Base-by-base conservation (phyloP, 1,139 yeast genomes). In the Yamadazyma spencermartinsiae region DNA sequence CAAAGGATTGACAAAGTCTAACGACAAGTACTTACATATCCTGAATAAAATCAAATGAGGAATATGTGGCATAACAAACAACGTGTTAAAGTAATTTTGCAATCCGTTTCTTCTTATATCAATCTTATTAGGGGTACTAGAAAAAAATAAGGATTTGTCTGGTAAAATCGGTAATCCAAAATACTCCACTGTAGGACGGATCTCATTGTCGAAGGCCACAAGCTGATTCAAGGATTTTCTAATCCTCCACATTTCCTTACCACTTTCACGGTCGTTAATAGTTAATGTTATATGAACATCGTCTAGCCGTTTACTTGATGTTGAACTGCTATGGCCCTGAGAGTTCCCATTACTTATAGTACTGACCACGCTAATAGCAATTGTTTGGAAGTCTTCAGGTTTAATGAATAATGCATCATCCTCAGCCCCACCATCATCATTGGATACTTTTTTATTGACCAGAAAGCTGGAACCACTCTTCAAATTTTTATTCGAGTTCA, bases 181-280 rank as follows among this genome's bases (percentile, higher is more conserved):
- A 28, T 77, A 64, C 41, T 77, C 79, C 11, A 79, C 68, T 18
- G 76, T 68, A 4, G 79, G 73, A 39, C 86, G 63, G 6, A 85
- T 63, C 36, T 73, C 76, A 20, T 63, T 60, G 56, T 86, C 90
- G 40, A 87, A 70, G 11, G 71, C 68, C 6, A 62, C 46, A 19
- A 87, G 59, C 49, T 82, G 83, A 1, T 72, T 62, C 40, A 76
- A 71, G 3, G 80, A 66, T 52, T 88, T 87, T 20, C 80, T 63
- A 37, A 85, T 74, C 47, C 80, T 72, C 86, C 94, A 87, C 72
- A 85, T 75, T 52, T 81, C 87, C 49, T 80, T 80, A 21, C 65
- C 69, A 1, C 82, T 63, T 8, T 66, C 76, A 21, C 79, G 68
- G 52, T 86, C 92, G 23, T 72, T 65, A 3, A 83, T 75, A 2